phyloP scores from a whole-genome alignment of 2,329 filamentous ascomycete genomes.

The Beauveria bassiana region DNA sequence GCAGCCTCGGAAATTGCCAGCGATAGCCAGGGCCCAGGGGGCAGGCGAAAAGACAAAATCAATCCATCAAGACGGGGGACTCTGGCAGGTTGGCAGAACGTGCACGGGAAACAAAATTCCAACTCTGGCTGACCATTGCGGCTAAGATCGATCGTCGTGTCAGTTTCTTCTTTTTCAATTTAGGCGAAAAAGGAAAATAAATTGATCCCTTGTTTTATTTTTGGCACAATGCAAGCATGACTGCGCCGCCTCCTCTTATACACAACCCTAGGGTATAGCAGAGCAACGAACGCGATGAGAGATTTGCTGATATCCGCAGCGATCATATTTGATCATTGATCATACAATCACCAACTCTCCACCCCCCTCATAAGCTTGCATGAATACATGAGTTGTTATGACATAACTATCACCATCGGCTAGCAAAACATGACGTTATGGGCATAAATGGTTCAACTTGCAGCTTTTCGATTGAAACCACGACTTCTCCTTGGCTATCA shows the following conservation, averaged over 20 bases:
- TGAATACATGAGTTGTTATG: neutral
- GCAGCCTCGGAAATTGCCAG: neutral
- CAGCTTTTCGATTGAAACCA: too few relatives aligned
- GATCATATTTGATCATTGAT: slow-evolving; percentile 1
- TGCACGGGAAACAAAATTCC: too few relatives aligned
- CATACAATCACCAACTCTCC: neutral
- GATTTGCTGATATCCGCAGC: slow-evolving; percentile 5
- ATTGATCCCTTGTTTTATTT: neutral
- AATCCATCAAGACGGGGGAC: neutral
- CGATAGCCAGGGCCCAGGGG: neutral
- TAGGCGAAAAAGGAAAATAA: neutral
- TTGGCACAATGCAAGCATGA: neutral
- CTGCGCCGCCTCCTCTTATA: neutral
- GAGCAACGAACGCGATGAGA: neutral
- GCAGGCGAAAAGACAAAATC: neutral
- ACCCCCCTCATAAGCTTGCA: neutral
- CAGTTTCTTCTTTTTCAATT: neutral
- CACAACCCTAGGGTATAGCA: neutral
- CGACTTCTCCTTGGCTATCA: neutral
- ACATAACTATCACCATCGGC: neutral
- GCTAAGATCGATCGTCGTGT: neutral
- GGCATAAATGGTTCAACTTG: too few relatives aligned
- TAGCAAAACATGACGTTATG: too few relatives aligned
- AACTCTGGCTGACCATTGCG: too few relatives aligned
- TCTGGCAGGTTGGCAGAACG: neutral